Evolutionary conservation across 768 basidiomycete species (phyloP), one percentile per base, ranked within the genome.

Genomic region (Hypholoma fasciculare): DNA sequence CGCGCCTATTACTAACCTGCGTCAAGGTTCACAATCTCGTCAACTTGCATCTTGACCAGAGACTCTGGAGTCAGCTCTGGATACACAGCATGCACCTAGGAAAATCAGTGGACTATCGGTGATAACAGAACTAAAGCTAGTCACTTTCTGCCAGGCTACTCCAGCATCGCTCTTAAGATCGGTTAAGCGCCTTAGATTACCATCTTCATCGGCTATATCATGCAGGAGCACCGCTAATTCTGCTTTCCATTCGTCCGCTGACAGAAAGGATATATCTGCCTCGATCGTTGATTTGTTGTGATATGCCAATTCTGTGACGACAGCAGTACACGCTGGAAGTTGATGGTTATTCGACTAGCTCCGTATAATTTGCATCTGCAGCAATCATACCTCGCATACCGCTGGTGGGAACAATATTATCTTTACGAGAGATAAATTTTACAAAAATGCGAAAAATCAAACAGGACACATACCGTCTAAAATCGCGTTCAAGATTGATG

Each of bases 391-490:
- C 83, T 61, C 83, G 76, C 85, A 86, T 86, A 23, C 85, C 85
- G 59, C 82, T 85, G 4, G 86, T 87, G 4, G 86, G 85, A 13
- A 88, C 85, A 49, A 87, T 78, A 59, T 82, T 84, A 62, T 85
- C 84, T 83, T 39, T 30, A 52, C 7, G 54, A 60, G 7, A 63
- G 51, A 46, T 17, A 49, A 37, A 9, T 40, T 23, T 23, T 23
- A 23, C 36, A 39, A 42, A 4, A 36, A 34, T 51, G 49, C 19
- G 3, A 34, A 54, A 16, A 26, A 9, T 46, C 20, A 49, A 34
- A 34, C 38, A 20, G 14, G 36, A 42, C 44, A 61, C 68, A 43
- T 63, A 83, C 84, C 84, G 61, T 86, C 83, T 19, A 88, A 72
- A 36, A 88, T 71, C 2, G 86, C 86, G 61, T 87, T 88, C 40